These are phyloP conservation scores for Diplodia sapinea DNA, from an alignment of 2,329 filamentous ascomycete genomes.

Conservation along the genomic window DNA sequence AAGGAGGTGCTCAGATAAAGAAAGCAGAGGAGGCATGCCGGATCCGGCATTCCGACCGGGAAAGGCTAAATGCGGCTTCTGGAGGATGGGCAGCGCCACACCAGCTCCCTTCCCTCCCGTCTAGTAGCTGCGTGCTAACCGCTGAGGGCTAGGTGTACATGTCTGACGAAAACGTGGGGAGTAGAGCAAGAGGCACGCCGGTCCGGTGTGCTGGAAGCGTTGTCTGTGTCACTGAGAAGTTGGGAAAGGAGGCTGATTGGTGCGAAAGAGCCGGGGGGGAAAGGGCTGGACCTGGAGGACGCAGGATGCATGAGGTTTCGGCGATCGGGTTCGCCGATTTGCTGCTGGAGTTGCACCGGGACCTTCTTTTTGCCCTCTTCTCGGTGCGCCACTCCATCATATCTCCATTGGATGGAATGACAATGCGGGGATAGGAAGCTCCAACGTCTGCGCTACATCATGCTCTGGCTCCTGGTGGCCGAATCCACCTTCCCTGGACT, in stretches of 20 bases:
- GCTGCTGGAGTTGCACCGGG: background rate
- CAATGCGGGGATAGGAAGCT: background rate
- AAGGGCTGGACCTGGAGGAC: background rate
- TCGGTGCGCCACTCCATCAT: background rate
- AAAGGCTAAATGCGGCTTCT: background rate
- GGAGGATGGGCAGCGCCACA: background rate
- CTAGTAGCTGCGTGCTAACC: background rate
- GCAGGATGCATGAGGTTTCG: background rate
- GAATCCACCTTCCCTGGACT: background rate
- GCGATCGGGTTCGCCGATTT: conserved; percentile 1
- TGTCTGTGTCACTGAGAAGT: no score
- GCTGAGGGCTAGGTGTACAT: background rate
- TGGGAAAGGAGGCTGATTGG: background rate
- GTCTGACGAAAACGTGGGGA: conserved; percentile 7
- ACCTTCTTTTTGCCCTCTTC: background rate
- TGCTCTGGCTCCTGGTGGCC: background rate
- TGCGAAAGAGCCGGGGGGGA: background rate
- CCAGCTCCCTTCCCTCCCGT: background rate
- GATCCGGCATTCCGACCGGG: conserved; percentile 3
- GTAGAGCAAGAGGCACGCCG: background rate
- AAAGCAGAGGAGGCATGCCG: background rate
- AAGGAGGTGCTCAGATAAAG: background rate
- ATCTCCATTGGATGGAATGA: background rate
- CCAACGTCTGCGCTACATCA: background rate
- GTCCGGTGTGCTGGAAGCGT: background rate